A percentile compares a stretch with the other conserved stretches of the same genome.
These are phyloP conservation scores for Aspergillus panamensis DNA, from an alignment of 495 filamentous ascomycete genomes.

Conservation along the genomic window DNA sequence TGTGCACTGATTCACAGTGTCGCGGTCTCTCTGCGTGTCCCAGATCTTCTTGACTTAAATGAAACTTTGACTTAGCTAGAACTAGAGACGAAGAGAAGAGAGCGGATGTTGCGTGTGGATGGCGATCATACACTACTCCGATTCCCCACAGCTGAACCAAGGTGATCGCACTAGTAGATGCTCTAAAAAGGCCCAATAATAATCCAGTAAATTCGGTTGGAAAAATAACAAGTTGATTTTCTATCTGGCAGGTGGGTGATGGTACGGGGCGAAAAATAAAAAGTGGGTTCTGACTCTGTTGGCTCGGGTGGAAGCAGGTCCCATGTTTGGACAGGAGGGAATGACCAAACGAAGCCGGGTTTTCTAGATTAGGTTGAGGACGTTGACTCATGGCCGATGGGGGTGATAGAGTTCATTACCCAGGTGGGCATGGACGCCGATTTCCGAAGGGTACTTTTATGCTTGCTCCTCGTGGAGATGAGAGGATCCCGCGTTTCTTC, in stretches of 20 bases:
- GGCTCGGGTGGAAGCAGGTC: constrained; percentile 13
- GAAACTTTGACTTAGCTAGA: too few species aligned
- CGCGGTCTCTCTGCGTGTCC: too few species aligned
- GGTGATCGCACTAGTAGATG: not conserved
- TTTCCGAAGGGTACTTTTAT: too few species aligned
- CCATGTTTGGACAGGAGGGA: constrained; percentile 4
- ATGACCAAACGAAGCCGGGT: not conserved
- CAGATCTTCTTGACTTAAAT: too few species aligned
- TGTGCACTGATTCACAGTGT: not conserved
- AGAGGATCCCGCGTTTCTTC: too few species aligned
- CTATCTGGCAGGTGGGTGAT: not conserved
- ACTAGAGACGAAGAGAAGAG: not conserved
- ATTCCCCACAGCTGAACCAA: constrained; percentile 7
- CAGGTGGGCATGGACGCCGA: too few species aligned
- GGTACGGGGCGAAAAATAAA: not conserved
- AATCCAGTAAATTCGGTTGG: not conserved
- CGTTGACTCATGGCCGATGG: too few species aligned
- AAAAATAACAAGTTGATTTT: not conserved
- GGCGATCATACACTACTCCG: constrained; percentile 9
- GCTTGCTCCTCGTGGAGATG: too few species aligned
- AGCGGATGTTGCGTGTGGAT: not conserved
- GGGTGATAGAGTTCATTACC: too few species aligned
- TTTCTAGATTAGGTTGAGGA: not conserved
- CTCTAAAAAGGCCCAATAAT: not conserved
- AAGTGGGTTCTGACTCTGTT: not conserved